A percentile compares a stretch with the other conserved stretches of the same genome.
Conservation (phyloP, 2,329 filamentous ascomycete genomes). For the Diaporthe sp. region DNA sequence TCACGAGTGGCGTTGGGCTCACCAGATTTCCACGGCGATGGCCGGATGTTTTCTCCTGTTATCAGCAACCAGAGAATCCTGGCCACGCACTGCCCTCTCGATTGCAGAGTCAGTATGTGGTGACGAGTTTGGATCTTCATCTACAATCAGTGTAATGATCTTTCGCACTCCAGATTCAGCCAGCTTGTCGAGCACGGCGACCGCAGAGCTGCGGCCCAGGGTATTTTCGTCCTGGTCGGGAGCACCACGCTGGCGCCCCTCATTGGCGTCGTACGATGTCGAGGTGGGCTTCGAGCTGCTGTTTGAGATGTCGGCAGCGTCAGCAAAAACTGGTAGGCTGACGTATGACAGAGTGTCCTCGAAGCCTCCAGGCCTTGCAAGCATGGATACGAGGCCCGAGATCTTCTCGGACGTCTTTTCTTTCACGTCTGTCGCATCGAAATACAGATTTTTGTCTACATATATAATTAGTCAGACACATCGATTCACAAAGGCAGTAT, state of each 20-base stretch:
- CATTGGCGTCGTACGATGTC: neutral
- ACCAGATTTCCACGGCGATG: conserved; percentile 13
- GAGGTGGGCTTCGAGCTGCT: neutral
- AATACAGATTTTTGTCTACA: conserved; percentile 14
- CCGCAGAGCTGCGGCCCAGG: neutral
- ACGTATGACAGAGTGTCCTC: conserved; percentile 22
- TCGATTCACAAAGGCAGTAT: no score
- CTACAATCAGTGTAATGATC: neutral
- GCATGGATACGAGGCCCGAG: conserved; percentile 3
- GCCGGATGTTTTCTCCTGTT: neutral
- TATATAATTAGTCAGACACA: no score
- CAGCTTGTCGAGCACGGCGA: conserved; percentile 15
- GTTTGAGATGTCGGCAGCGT: neutral
- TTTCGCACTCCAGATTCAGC: conserved; percentile 8
- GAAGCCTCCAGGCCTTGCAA: neutral
- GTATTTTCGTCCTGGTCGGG: neutral
- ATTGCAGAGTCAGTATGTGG: conserved; percentile 20
- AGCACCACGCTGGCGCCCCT: neutral
- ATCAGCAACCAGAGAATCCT: neutral
- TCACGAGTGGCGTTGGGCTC: neutral
- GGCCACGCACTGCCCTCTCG: conserved; percentile 5
- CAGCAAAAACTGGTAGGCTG: neutral
- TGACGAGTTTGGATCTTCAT: neutral
- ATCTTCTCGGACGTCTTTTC: neutral
- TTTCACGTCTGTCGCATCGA: conserved; percentile 3